A percentile compares a stretch with the other conserved stretches of the same genome.
Conservation (phyloP, 2,329 filamentous ascomycete genomes). For the Bertia moriformis region DNA sequence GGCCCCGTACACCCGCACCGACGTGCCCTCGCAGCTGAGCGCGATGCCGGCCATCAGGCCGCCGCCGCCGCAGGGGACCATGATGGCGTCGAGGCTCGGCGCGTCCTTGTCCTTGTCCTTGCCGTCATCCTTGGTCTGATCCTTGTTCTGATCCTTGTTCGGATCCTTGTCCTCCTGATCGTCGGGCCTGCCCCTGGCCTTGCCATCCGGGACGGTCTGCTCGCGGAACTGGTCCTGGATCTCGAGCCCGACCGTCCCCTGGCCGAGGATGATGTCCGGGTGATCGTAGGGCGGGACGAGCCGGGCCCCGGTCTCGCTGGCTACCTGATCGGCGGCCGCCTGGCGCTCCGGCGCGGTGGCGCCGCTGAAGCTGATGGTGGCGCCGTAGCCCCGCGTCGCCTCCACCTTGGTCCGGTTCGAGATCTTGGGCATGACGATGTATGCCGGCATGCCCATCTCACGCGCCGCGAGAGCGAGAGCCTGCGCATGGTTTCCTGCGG, state of each 20-base stretch:
- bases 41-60: slow-evolving; percentile 77
- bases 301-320: slow-evolving; percentile 58
- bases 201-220: slow-evolving; percentile 23
- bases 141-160: slow-evolving; percentile 3
- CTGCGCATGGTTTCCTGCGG: slow-evolving; percentile 82
- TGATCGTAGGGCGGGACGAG: slow-evolving; percentile 87
- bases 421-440: slow-evolving; percentile 88
- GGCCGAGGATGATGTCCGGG: slow-evolving; percentile 77
- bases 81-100: slow-evolving; percentile 49
- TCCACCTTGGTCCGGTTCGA: slow-evolving; percentile 75
- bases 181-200: slow-evolving; percentile 5
- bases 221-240: slow-evolving; percentile 51
- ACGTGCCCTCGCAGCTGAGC: slow-evolving; percentile 57
- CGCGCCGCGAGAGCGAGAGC: slow-evolving; percentile 74
- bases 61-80: slow-evolving; percentile 76
- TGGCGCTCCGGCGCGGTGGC: slow-evolving; percentile 70
- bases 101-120: no score
- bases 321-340: slow-evolving; percentile 55
- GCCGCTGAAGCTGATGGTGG: slow-evolving; percentile 67
- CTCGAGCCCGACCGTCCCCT: slow-evolving; percentile 81
- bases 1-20: slow-evolving; percentile 67
- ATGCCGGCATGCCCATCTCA: slow-evolving; percentile 58
- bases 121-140: no score
- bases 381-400: slow-evolving; percentile 65
- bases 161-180: slow-evolving; percentile 3